Base-by-base conservation (phyloP, 1,139 yeast genomes). In the Scheffersomyces insectosa region DNA sequence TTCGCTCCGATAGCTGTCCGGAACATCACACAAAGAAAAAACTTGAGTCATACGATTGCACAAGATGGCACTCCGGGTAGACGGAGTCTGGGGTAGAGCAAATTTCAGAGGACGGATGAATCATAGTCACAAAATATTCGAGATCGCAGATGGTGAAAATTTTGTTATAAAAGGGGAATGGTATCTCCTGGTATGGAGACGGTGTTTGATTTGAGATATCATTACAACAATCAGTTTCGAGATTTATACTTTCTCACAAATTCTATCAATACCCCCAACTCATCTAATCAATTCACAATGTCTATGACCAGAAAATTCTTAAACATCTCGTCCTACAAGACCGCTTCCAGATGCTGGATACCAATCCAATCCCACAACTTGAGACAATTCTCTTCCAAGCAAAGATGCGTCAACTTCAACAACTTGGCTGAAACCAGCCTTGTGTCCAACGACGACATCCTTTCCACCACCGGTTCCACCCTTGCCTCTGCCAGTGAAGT, bases 271-370 rank as follows among this genome's bases (percentile, higher is more conserved):
- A 31, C 11, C 10, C 23, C 15, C 11, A 9, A 31, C 20, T 13
- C 23, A 13, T 5, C 15, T 14, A 8, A 14, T 31, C 13, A 14
- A 13, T 31, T 16, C 46, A 48, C 42, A 45, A 70, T 69, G 74
- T 60, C 62, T 42, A 49, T 62, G 39, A 20, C 25, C 25, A 59
- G 60, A 54, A 70, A 68, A 55, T 63, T 71, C 35, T 55, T 69
- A 38, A 65, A 62, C 48, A 62, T 72, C 36, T 57, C 74, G 36
- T 55, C 70, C 29, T 68, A 63, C 59, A 70, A 66, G 55, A 71
- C 78, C 42, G 76, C 77, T 46, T 59, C 77, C 42, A 69, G 76
- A 54, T 72, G 76, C 52, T 73, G 77, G 77, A 55, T 73, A 25
- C 77, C 78, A 42, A 52, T 57, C 16, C 55, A 54, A n/a, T 43